phyloP scores from a whole-genome alignment of 202 grass and related monocot genomes.

The Zizania palustris region DNA sequence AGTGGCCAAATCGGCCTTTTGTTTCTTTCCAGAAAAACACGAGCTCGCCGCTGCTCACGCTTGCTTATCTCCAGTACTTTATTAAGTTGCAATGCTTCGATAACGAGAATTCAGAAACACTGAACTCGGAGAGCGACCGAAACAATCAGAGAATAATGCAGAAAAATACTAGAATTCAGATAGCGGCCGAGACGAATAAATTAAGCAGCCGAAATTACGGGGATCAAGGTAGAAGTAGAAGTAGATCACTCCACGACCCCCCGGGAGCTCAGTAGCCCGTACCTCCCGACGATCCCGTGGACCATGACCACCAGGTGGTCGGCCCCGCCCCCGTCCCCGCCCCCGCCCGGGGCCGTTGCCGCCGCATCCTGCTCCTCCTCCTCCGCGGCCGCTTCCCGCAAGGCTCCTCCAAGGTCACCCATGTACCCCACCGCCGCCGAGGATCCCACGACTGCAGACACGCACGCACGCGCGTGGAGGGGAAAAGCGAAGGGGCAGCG shows the following conservation, averaged over 20 bases:
- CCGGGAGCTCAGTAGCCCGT: background rate
- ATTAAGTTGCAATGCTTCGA: background rate
- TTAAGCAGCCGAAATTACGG: slow-evolving; percentile 20
- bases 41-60: background rate
- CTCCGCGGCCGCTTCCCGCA: slow-evolving; percentile 31
- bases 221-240: background rate
- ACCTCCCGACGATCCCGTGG: slow-evolving; percentile 98
- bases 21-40: background rate
- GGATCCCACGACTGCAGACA: too few relatives aligned
- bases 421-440: slow-evolving; percentile 29
- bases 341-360: slow-evolving; percentile 32
- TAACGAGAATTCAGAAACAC: background rate
- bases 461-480: background rate
- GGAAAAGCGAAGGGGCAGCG: background rate
- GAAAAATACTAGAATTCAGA: background rate
- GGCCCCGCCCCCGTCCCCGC: slow-evolving; percentile 21
- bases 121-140: background rate
- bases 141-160: background rate
- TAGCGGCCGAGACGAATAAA: background rate
- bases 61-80: background rate
- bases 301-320: slow-evolving; percentile 97
- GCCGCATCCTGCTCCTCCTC: slow-evolving; percentile 9
- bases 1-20: background rate
- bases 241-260: background rate
- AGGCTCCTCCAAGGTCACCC: slow-evolving; percentile 53